Conservation (phyloP, 1,284 basidiomycete genomes). For the Ceratobasidium sp. region DNA sequence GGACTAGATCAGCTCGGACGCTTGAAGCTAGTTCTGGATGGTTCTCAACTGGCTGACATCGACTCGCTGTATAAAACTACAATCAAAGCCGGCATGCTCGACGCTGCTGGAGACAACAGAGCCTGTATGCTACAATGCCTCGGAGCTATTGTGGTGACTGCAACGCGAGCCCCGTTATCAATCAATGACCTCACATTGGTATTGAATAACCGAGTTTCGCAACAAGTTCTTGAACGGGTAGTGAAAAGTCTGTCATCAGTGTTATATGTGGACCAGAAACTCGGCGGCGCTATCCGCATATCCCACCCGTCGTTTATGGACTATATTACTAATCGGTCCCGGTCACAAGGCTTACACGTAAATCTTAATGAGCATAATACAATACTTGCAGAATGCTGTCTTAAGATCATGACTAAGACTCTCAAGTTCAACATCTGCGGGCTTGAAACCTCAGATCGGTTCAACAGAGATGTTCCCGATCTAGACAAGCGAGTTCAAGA, state of each 20-base stretch:
- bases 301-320: slow-evolving; percentile 36
- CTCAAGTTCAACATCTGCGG: slow-evolving; percentile 26
- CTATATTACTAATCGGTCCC: background rate
- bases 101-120: background rate
- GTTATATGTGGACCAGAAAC: slow-evolving; percentile 1
- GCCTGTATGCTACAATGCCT: background rate
- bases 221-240: background rate
- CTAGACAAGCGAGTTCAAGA: background rate
- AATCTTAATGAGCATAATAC: background rate
- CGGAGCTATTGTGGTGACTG: background rate
- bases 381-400: background rate
- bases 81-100: background rate
- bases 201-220: background rate
- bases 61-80: background rate
- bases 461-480: slow-evolving; percentile 13
- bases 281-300: background rate
- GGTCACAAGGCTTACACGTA: background rate
- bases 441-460: background rate
- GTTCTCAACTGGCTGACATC: background rate
- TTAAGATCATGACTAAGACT: background rate
- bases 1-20: background rate
- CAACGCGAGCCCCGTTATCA: background rate
- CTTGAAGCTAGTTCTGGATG: background rate
- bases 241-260: background rate
- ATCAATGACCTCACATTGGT: background rate